Percentiles rank a stretch among this genome's conserved stretches.
phyloP scores from a whole-genome alignment of 129 eudicot species.

The Mikania micrantha region DNA sequence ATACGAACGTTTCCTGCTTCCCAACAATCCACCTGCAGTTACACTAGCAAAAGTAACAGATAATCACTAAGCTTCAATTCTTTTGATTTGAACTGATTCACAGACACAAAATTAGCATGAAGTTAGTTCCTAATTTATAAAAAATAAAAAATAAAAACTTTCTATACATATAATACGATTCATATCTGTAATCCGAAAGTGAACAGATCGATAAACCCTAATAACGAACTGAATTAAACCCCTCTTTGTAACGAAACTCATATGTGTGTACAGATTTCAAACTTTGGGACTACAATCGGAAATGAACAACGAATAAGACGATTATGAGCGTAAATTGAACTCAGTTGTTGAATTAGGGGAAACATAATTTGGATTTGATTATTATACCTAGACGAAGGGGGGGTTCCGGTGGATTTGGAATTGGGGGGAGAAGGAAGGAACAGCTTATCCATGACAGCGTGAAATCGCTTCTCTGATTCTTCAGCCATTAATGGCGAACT shows the following conservation, averaged over 20 bases:
- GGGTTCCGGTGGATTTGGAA: slow-evolving; percentile 16
- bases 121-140: not conserved
- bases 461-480: slow-evolving; percentile 74
- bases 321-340: not conserved
- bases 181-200: too few relatives aligned
- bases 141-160: not conserved
- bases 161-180: not conserved
- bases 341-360: slow-evolving; percentile 1
- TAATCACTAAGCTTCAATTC: not conserved
- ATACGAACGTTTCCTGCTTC: slow-evolving; percentile 57
- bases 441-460: slow-evolving; percentile 67
- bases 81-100: not conserved
- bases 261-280: not conserved
- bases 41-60: slow-evolving; percentile 15
- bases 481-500: slow-evolving; percentile 47
- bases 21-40: slow-evolving; percentile 30
- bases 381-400: slow-evolving; percentile 25
- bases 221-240: slow-evolving; percentile 13
- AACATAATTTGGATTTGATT: not conserved
- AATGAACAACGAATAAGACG: not conserved
- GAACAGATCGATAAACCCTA: slow-evolving; percentile 20
- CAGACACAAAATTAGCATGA: not conserved
- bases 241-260: not conserved
- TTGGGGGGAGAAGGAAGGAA: slow-evolving; percentile 55
- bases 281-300: not conserved